Evolutionary conservation across 306 rosid species (phyloP), one percentile per base, ranked within the genome.

Genomic region (Quercus dentata): DNA sequence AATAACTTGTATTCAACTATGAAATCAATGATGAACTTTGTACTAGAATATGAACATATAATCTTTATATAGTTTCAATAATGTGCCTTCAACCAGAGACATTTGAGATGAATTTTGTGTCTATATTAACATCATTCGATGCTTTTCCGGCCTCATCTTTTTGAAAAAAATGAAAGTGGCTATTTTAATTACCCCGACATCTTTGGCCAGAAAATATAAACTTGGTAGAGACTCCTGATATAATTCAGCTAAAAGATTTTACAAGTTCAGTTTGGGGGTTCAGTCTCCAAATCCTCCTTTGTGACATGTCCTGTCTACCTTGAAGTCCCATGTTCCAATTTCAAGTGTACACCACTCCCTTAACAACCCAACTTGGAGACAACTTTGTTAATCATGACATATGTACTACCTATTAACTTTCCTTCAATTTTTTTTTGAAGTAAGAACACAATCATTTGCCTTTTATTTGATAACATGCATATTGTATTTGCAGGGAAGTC

Each of bases 401-500:
- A 5, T 13, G 35, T 23, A 5, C 9, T 25, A 25, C 3, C 69
- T 4, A 62, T 25, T 27, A 10, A 27, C 41, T 27, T 62, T 23
- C 15, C 35, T 27, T 31, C 19, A 25, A 27, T 27, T 1, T 1
- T 1, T 25, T 25, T n/a, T n/a, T n/a, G n/a, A n/a, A 62, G 7
- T 61, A 23, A 61, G 1, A 61, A 1, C 5, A 21, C 27, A 23
- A 11, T 59, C 17, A 0, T 59, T 23, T 10, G 18, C 25, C 31
- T 58, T 58, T 23, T 23, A 46, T 59, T 59, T 4, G 33, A 59
- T 62, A 27, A 62, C 20, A 13, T 63, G 38, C 38, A 63, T 58
- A 58, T 58, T 11, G 17, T 58, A 13, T 46, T 13, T 76, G 64
- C 75, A 87, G 90, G 86, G 69, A 87, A 62, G 78, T 75, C 83